Conservation (phyloP, 805 yeast genomes). For the Nakazawaea ambrosiae region DNA sequence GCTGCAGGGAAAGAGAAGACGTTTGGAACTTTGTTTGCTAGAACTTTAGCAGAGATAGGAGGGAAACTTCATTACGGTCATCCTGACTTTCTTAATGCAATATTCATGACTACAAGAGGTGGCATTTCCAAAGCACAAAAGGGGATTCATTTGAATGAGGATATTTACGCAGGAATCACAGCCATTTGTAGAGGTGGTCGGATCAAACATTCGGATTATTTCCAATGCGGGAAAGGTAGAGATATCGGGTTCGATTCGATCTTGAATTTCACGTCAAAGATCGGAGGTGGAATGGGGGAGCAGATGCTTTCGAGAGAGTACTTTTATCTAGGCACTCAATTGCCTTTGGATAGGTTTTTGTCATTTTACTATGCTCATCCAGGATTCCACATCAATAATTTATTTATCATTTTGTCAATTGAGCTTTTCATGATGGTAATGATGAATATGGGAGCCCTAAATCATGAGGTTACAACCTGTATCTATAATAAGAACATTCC, state of each 20-base stretch:
- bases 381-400: slow-evolving; percentile 89
- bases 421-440: slow-evolving; percentile 78
- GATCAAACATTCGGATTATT: slow-evolving; percentile 91
- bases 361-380: slow-evolving; percentile 97
- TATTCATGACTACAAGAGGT: slow-evolving; percentile 92
- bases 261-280: slow-evolving; percentile 87
- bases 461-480: slow-evolving; percentile 67
- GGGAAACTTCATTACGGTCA: slow-evolving; percentile 95
- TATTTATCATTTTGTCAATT: slow-evolving; percentile 82
- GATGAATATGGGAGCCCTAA: slow-evolving; percentile 73
- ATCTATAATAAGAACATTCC: slow-evolving; percentile 58
- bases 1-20: slow-evolving; percentile 98
- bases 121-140: slow-evolving; percentile 94
- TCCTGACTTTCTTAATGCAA: slow-evolving; percentile 88
- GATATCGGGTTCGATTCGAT: slow-evolving; percentile 92
- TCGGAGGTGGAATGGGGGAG: slow-evolving; percentile 99
- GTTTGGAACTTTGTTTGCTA: slow-evolving; percentile 90
- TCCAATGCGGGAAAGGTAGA: slow-evolving; percentile 95
- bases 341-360: slow-evolving; percentile 83
- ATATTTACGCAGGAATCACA: slow-evolving; percentile 92
- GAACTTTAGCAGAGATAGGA: slow-evolving; percentile 90
- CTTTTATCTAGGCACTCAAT: slow-evolving; percentile 81
- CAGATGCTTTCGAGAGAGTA: slow-evolving; percentile 89
- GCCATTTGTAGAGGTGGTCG: slow-evolving; percentile 87
- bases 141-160: slow-evolving; percentile 89